Base-by-base conservation (phyloP, 2,329 filamentous ascomycete genomes). In the Phyllosticta paracitricarpa region DNA sequence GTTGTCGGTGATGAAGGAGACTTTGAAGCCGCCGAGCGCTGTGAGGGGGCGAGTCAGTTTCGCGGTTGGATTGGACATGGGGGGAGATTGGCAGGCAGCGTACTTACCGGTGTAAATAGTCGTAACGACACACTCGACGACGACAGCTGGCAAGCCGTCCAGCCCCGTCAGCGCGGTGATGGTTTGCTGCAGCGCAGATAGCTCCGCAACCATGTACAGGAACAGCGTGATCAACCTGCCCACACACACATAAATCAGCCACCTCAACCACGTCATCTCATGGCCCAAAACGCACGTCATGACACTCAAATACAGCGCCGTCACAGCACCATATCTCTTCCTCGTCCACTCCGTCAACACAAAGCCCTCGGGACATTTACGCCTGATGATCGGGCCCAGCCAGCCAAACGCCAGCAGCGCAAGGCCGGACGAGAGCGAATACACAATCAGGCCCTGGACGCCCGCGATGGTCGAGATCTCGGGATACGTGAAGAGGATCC, bases 31-130 rank as follows among this genome's bases (percentile, higher is more conserved):
- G 60, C 89, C 89, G 9, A 93, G 77, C 3, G 89, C 87, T 89
- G 56, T 28, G 12, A n/a, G 9, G 25, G 12, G 19, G 5, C 25
- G 19, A 9, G 61, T 67, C 61, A 70, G 62, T 8, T 33, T 25
- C 22, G 2, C 2, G 6, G 28, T 30, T 8, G 6, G 2, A 8
- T 8, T 30, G 24, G 57, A 14, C 8, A 22, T 35, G 12, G 22
- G n/a, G 6, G 8, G 19, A 12, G 5, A 53, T 14, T 14, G 30
- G 10, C 2, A 12, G n/a, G 35, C 35, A 8, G 72, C 79, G 66
- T 76, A 89, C 87, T 91, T 76, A 89, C 87, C 90, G 0, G 90
- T 94, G 71, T 94, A 94, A 62, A 92, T 85, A 1, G 89, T 92
- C 0, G 90, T 94, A 51, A 94, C 80, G 48, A 82, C 78, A 66